Evolutionary conservation across 1,284 basidiomycete species (phyloP).

Genomic region (Ustilago xerochloae): DNA sequence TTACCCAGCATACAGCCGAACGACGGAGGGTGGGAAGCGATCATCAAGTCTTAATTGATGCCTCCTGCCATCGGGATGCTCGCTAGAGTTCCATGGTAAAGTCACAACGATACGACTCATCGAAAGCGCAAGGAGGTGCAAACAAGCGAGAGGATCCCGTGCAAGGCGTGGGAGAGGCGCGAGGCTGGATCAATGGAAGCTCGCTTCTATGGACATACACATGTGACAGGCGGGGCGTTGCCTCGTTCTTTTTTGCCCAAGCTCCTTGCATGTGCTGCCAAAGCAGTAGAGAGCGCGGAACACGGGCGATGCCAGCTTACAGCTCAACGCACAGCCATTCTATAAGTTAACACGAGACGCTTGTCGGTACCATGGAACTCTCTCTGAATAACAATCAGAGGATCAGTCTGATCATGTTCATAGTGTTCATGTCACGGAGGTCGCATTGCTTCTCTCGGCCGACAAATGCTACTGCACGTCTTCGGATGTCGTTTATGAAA

Average conservation of each 20-base stretch:
- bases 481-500: background rate
- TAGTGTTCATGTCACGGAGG: background rate
- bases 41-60: background rate
- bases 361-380: too few relatives aligned
- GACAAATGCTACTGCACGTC: background rate
- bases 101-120: background rate
- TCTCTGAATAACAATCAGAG: too few relatives aligned
- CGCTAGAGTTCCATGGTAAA: background rate
- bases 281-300: background rate
- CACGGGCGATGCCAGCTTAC: background rate
- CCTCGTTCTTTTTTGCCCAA: background rate
- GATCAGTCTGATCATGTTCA: background rate
- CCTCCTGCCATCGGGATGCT: background rate
- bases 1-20: too few relatives aligned
- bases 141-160: background rate
- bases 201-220: background rate
- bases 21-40: background rate
- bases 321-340: too few relatives aligned
- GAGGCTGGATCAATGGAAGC: background rate
- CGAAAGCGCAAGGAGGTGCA: background rate
- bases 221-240: background rate
- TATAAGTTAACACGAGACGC: too few relatives aligned
- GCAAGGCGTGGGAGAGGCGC: background rate
- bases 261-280: background rate
- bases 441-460: background rate